A percentile compares a stretch with the other conserved stretches of the same genome.
Conservation (phyloP, 2,329 filamentous ascomycete species). For the Cryphonectria carpinicola region DNA sequence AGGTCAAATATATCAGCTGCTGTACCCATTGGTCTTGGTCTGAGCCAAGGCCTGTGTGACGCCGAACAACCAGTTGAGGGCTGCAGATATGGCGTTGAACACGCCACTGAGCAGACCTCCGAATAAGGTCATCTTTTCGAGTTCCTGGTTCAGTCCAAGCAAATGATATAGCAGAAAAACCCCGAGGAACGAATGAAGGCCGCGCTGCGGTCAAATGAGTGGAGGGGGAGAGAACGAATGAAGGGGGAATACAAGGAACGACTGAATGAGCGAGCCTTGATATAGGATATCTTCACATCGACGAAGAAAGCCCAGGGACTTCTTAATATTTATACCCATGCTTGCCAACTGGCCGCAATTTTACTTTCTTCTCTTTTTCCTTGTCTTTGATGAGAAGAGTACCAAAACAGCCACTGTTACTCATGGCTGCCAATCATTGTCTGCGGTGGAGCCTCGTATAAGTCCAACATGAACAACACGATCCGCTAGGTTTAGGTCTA, state of each 20-base stretch:
- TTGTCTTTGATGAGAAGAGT: background rate
- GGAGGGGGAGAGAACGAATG: constrained; percentile 16
- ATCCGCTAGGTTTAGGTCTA: constrained; percentile 6
- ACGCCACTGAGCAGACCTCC: constrained; percentile 24
- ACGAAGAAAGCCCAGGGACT: background rate
- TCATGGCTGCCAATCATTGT: constrained; percentile 1
- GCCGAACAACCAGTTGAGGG: constrained; percentile 32
- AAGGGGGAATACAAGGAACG: constrained; percentile 14
- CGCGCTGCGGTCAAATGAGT: background rate
- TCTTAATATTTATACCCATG: constrained; percentile 5
- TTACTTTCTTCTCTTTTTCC: background rate
- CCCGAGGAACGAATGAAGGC: background rate
- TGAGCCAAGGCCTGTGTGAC: constrained; percentile 37
- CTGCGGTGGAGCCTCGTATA: constrained; percentile 8
- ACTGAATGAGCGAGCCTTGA: constrained; percentile 16
- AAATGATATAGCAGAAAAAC: background rate
- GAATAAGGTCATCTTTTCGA: constrained; percentile 34
- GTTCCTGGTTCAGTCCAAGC: constrained; percentile 19
- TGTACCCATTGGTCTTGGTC: constrained; percentile 45
- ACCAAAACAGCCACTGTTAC: background rate
- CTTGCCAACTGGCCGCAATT: background rate
- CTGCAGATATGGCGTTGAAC: constrained; percentile 6
- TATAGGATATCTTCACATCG: background rate
- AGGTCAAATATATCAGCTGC: background rate
- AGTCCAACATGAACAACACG: constrained; percentile 3